These are phyloP conservation scores for Plectosphaerella plurivora DNA, from an alignment of 2,329 filamentous ascomycete species.

Conservation along the genomic window DNA sequence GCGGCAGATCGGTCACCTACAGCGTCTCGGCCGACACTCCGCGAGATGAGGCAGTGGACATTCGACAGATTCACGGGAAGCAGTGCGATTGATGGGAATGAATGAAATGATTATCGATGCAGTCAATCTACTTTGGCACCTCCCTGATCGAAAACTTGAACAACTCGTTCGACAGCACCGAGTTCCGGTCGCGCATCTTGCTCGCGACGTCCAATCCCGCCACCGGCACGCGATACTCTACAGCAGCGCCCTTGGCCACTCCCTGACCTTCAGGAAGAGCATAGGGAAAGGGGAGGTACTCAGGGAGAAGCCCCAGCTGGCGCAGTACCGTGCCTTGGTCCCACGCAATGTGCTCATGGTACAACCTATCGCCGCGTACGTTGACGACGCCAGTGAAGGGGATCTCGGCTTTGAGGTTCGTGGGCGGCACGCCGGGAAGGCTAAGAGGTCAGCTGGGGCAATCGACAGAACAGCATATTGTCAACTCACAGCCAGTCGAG, in stretches of 20 bases:
- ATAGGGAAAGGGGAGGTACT: conserved; percentile 62
- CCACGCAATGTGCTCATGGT: conserved; percentile 66
- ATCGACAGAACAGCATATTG: not conserved
- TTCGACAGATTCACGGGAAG: too few species aligned
- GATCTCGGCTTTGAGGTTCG: conserved; percentile 47
- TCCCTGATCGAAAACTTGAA: conserved; percentile 9
- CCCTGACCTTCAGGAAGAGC: conserved; percentile 32
- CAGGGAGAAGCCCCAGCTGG: conserved; percentile 49
- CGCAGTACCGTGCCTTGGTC: conserved; percentile 61
- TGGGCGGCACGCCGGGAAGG: conserved; percentile 52
- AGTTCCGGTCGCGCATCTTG: conserved; percentile 25
- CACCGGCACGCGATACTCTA: conserved; percentile 27
- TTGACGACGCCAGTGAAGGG: conserved; percentile 60
- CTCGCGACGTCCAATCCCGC: conserved; percentile 22
- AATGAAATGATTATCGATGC: too few species aligned
- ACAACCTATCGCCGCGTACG: conserved; percentile 58
- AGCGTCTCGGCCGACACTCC: too few species aligned
- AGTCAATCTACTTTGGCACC: not conserved
- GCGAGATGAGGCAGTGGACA: too few species aligned
- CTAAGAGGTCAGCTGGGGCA: conserved; percentile 11
- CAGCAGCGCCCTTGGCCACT: conserved; percentile 9
- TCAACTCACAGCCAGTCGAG: conserved; percentile 64
- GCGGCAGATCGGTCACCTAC: too few species aligned
- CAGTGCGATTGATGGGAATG: too few species aligned
- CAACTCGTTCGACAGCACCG: conserved; percentile 25